Base-by-base conservation (phyloP, 306 rosid genomes). In the Quercus agrifolia region DNA sequence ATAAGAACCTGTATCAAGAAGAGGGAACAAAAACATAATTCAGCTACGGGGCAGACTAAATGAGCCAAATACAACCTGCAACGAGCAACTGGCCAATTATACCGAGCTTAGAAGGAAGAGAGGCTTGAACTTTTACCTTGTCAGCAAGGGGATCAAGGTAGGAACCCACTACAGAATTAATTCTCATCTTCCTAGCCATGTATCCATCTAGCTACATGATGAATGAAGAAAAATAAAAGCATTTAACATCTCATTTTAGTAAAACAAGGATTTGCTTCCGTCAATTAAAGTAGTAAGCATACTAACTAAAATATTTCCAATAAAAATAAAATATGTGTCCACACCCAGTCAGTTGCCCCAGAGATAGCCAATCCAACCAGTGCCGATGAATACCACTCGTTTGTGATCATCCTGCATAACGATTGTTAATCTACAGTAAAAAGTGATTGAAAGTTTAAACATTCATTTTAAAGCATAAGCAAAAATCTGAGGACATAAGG, bases 111-210 rank as follows among this genome's bases (percentile, higher is more conserved):
- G 57, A 78, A 63, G 62, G 30, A 63, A 54, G 30, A 67, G 21
- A 25, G 64, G 20, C 27, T 15, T 74, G 52, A 73, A 76, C 52
- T 41, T 35, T 70, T 77, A 90, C 99, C 98, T 95, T 95, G 80
- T 95, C 99, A 63, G 99, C 99, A 59, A 95, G 92, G 63, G 99
- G 99, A 85, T 92, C 99, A 74, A 95, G 96, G 81, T 95, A 95
- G 35, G 98, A 95, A 74, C 99, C 99, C 73, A 92, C 99, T 35
- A 95, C 98, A 76, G 99, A 95, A 81, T 91, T 88, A 15, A 91
- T 92, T 83, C 82, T 92, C 99, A 95, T 87, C 88, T 87, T 91
- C 89, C 99, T 87, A 28, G 98, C 98, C 70, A 87, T 63, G 68
- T 90, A 90, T 57, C 99, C 99, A 83, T 95, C 99, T 66, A 95